Conservation (phyloP, 2,329 filamentous ascomycete species). For the Neonectria faginata region DNA sequence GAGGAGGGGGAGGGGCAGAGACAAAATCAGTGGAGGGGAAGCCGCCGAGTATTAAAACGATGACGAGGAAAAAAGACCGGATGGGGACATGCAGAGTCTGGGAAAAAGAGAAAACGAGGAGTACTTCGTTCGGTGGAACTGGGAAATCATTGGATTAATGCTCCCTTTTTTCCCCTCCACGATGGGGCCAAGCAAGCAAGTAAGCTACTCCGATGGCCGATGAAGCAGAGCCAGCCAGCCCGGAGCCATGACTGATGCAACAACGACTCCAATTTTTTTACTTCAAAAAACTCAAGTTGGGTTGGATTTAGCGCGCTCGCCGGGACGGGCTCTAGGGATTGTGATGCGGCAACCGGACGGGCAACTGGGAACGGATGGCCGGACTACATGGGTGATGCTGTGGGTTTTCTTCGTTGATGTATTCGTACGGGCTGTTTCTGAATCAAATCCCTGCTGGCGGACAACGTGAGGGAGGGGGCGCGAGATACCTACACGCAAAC, state of each 20-base stretch:
- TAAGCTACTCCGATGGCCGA: constrained; percentile 1
- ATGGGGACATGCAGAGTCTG: constrained; percentile 25
- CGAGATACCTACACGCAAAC: constrained; percentile 1
- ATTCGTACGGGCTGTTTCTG: too few species aligned
- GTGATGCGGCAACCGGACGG: not conserved
- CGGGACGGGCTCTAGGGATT: too few species aligned
- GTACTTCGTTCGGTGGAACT: constrained; percentile 12
- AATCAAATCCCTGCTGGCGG: too few species aligned
- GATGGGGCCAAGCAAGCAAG: constrained; percentile 22
- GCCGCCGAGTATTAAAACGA: constrained; percentile 29
- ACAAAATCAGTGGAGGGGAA: constrained; percentile 27
- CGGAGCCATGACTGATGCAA: not conserved
- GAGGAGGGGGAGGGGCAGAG: constrained; percentile 24
- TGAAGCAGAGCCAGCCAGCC: not conserved
- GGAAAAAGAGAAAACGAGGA: constrained; percentile 8
- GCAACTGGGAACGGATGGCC: not conserved
- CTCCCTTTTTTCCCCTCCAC: constrained; percentile 16
- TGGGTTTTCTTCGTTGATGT: not conserved
- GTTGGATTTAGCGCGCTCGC: too few species aligned
- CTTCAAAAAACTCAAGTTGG: too few species aligned
- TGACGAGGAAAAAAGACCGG: constrained; percentile 18
- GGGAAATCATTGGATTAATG: constrained; percentile 6
- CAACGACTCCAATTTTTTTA: not conserved
- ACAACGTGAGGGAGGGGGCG: not conserved
- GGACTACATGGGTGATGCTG: too few species aligned